These are phyloP conservation scores for Aspergillus haitiensis DNA, from an alignment of 495 filamentous ascomycete species.

Conservation along the genomic window DNA sequence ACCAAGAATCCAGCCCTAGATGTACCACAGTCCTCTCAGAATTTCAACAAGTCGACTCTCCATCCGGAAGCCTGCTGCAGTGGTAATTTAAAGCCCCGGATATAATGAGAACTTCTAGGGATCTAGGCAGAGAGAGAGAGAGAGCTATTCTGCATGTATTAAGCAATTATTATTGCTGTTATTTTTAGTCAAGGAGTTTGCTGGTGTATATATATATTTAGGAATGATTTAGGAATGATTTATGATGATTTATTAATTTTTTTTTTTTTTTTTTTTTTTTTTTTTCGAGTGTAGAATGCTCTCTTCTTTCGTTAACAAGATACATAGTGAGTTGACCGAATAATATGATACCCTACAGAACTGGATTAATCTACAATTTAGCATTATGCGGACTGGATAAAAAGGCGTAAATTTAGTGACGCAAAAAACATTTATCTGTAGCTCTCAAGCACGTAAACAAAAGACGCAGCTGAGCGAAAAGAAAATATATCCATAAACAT, in stretches of 20 bases:
- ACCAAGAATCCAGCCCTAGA: slow-evolving; percentile 72
- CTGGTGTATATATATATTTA: not conserved
- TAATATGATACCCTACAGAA: too few relatives aligned
- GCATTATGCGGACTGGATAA: too few relatives aligned
- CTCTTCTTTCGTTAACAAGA: not conserved
- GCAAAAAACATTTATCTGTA: too few relatives aligned
- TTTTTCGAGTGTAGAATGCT: not conserved
- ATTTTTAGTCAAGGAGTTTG: not conserved
- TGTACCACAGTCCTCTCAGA: slow-evolving; percentile 56
- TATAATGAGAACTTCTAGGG: slow-evolving; percentile 29
- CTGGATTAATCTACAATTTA: too few relatives aligned
- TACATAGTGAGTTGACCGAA: too few relatives aligned
- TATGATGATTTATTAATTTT: not conserved
- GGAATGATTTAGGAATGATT: not conserved
- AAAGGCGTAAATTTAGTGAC: too few relatives aligned
- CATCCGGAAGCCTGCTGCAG: slow-evolving; percentile 37
- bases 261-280: too few relatives aligned
- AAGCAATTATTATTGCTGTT: not conserved
- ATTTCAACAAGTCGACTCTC: slow-evolving; percentile 44
- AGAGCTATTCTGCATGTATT: not conserved
- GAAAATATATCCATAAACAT: slow-evolving; percentile 11
- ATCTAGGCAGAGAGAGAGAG: not conserved
- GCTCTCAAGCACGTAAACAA: not conserved
- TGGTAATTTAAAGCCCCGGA: slow-evolving; percentile 34
- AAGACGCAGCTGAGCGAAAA: not conserved